Conservation (phyloP, 306 rosid species). For the cucumber (Cucumis sativus) region DNA sequence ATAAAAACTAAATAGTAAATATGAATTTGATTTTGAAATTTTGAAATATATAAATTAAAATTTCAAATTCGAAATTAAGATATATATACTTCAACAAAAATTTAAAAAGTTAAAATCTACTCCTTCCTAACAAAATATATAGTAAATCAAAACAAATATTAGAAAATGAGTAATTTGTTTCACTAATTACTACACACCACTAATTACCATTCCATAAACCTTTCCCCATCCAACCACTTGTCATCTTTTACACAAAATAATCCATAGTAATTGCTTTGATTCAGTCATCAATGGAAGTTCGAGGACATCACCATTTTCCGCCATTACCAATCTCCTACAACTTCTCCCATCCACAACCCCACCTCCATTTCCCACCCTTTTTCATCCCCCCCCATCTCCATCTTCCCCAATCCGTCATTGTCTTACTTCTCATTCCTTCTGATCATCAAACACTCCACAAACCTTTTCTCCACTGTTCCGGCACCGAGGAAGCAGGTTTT, state of each 20-base stretch:
- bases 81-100: too few species aligned
- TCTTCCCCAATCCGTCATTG: background rate
- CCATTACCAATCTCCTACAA: background rate
- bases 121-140: too few species aligned
- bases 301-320: background rate
- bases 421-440: background rate
- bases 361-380: background rate
- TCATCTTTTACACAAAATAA: background rate
- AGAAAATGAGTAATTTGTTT: too few species aligned
- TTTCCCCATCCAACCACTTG: background rate
- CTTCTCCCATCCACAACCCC: background rate
- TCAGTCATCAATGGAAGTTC: background rate
- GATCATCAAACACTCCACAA: background rate
- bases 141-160: too few species aligned
- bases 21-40: too few species aligned
- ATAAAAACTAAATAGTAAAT: too few species aligned
- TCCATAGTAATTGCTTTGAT: background rate
- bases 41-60: too few species aligned
- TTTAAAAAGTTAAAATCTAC: too few species aligned
- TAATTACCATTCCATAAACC: too few species aligned
- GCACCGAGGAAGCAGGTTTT: constrained; percentile 7
- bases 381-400: background rate
- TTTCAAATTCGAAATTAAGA: too few species aligned
- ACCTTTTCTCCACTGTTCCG: background rate
- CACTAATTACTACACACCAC: too few species aligned